Base-by-base conservation (phyloP, 495 filamentous ascomycete genomes). In the Talaromyces ruber region DNA sequence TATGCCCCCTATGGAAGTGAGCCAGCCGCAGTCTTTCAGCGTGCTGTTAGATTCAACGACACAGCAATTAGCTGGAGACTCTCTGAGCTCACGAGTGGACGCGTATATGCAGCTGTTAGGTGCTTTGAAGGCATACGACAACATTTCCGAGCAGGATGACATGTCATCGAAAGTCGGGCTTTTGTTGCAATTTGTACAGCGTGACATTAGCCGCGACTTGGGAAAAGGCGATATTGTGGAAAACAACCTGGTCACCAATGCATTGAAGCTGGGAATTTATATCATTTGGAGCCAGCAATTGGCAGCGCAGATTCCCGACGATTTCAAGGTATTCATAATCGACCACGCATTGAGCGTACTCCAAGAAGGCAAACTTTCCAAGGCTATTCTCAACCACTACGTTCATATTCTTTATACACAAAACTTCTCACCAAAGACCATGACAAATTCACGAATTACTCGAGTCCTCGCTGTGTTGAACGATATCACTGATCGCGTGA, bases 11-110 rank as follows among this genome's bases (percentile, higher is more conserved):
- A 72, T 71, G 45, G 65, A 65, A 51, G 62, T 65, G 64, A 64
- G 61, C 24, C 60, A 63, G 59, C 72, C 70, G 56, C 63, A 76
- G 50, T 71, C 78, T 53, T 82, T 86, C 63, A 81, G 79, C 43
- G 96, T 97, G 91, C 74, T 97, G 62, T 70, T 81, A 18, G 88
- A 96, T 66, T 95, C 90, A 1, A 84, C 89, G 3, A 81, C 87
- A 32, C 83, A 89, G 72, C 88, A 93, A 68, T 79, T 98, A 60
- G 89, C 88, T 21, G 84, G 87, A 24, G 81, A 82, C 34, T 84
- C 88, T 34, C 76, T 86, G 34, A 81, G 81, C 53, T 84, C 84
- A 11, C 85, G 88, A 65, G 68, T 93, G n/a, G 94, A 98, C 73
- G 88, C 91, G 18, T 97, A 98, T 68, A 83, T 86, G 68, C 86